phyloP scores from a whole-genome alignment of 306 rosid genomes.

The Fragaria iinumae region DNA sequence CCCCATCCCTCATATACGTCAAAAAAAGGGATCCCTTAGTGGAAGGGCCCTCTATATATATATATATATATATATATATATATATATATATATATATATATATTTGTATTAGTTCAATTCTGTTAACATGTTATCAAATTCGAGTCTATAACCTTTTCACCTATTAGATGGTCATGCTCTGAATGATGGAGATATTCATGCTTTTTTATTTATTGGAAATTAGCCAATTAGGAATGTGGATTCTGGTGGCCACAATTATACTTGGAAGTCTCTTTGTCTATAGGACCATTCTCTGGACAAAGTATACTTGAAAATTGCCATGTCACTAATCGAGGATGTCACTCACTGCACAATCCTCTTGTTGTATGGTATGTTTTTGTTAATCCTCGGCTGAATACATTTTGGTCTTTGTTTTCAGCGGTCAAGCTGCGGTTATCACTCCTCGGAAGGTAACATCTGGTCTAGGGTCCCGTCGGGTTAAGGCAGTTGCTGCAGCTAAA shows the following conservation, averaged over 20 bases:
- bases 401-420: slow-evolving; percentile 59
- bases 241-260: not conserved
- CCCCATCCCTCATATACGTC: no score
- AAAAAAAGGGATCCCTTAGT: no score
- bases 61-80: no score
- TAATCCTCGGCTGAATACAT: slow-evolving; percentile 26
- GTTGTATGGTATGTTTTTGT: slow-evolving; percentile 9
- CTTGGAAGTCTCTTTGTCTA: not conserved
- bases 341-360: not conserved
- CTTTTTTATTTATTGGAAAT: not conserved
- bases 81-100: no score
- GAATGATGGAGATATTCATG: no score
- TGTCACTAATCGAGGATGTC: not conserved
- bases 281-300: not conserved
- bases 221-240: not conserved
- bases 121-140: not conserved
- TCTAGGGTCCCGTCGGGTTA: slow-evolving; percentile 80
- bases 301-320: not conserved
- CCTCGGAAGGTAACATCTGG: slow-evolving; percentile 92
- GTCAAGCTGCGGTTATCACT: slow-evolving; percentile 99
- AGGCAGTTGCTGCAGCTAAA: slow-evolving; percentile 92
- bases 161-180: not conserved
- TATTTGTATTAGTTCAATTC: no score
- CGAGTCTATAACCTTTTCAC: not conserved
- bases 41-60: no score